Conservation (phyloP, 495 filamentous ascomycete genomes). For the Penicillium cataractarum region DNA sequence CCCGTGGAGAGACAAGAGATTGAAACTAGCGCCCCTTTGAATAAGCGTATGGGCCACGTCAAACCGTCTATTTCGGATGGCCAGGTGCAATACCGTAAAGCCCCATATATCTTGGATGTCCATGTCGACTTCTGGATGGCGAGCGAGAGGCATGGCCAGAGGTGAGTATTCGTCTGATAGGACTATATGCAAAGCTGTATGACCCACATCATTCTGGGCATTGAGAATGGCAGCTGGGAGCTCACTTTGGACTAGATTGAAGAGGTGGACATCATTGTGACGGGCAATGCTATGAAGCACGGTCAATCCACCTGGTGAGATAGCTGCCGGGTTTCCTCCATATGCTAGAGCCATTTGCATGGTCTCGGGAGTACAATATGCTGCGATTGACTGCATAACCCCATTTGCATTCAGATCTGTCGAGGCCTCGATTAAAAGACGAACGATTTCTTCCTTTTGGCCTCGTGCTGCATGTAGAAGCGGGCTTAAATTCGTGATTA, state of each 20-base stretch:
- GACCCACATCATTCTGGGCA: not conserved
- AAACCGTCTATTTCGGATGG: not conserved
- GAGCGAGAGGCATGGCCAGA: not conserved
- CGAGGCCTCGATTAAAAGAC: not conserved
- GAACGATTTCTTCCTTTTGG: not conserved
- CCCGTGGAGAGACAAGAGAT: not conserved
- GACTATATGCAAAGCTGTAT: conserved; percentile 6
- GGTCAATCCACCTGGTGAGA: not conserved
- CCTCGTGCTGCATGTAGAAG: conserved; percentile 2
- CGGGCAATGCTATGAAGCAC: not conserved
- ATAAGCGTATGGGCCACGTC: not conserved
- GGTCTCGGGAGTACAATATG: not conserved
- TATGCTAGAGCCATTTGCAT: not conserved
- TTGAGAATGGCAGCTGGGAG: not conserved
- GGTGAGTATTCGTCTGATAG: not conserved
- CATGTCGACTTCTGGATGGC: not conserved
- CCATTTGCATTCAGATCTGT: conserved; percentile 1
- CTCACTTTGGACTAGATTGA: not conserved
- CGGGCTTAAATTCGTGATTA: not conserved
- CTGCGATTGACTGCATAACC: conserved; percentile 1
- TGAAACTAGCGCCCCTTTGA: not conserved
- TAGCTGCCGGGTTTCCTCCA: not conserved
- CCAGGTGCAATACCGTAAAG: conserved; percentile 6
- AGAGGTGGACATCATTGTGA: not conserved
- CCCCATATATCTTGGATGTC: conserved; percentile 6